Evolutionary conservation across 2,329 filamentous ascomycete species (phyloP).

Genomic region (Penicillium brevicompactum): DNA sequence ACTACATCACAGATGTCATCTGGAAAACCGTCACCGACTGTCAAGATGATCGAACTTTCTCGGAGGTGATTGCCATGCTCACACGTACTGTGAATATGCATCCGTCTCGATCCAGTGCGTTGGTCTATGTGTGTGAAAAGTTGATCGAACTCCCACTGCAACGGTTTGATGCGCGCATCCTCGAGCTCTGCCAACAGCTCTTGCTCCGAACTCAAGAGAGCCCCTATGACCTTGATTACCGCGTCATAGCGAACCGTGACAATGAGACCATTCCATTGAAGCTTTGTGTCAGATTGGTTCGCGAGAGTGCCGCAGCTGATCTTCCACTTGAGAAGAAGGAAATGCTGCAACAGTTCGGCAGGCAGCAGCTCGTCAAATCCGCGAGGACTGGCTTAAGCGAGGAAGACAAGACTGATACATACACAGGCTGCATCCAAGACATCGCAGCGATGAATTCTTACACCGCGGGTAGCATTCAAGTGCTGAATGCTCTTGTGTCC

Average conservation of each 20-base stretch:
- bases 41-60: constrained; percentile 81
- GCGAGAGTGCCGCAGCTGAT: constrained; percentile 66
- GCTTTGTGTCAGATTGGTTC: constrained; percentile 67
- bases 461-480: constrained; percentile 73
- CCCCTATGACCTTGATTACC: constrained; percentile 33
- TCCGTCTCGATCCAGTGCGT: constrained; percentile 40
- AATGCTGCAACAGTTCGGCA: constrained; percentile 66
- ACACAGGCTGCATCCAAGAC: constrained; percentile 67
- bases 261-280: constrained; percentile 51
- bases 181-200: constrained; percentile 62
- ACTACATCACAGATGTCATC: constrained; percentile 73
- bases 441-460: constrained; percentile 65
- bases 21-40: constrained; percentile 82
- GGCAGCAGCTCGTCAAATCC: constrained; percentile 63
- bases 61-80: constrained; percentile 74
- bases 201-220: constrained; percentile 55
- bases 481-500: constrained; percentile 53
- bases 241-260: constrained; percentile 24
- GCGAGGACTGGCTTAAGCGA: constrained; percentile 57
- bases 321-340: constrained; percentile 60
- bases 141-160: constrained; percentile 65
- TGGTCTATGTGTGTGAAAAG: constrained; percentile 72
- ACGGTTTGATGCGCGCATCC: constrained; percentile 63
- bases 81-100: constrained; percentile 50
- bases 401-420: constrained; percentile 64